Percentiles rank a stretch among this genome's conserved stretches.
Conservation (phyloP, 108 stramenopile species). For the Conticribra weissflogii region DNA sequence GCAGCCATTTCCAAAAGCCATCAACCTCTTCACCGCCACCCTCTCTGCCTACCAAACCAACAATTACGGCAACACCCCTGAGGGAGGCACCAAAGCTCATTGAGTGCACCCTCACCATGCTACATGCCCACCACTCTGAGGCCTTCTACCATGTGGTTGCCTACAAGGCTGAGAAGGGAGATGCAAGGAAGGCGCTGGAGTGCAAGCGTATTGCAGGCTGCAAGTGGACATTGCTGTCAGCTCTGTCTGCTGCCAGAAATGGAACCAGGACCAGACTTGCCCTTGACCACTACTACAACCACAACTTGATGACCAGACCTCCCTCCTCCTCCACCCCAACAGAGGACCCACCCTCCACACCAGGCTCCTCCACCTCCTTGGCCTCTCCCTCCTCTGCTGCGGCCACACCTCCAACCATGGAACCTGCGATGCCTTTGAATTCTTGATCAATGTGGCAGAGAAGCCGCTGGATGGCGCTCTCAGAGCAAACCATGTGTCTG, state of each 20-base stretch:
- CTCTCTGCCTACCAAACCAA: conserved; percentile 1
- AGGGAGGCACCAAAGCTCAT: conserved; percentile 14
- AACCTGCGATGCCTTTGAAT: conserved; percentile 44
- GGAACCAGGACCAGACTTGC: not conserved
- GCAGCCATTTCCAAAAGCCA: not conserved
- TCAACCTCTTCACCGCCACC: conserved; percentile 2
- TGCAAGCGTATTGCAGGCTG: conserved; percentile 26
- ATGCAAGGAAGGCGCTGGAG: conserved; percentile 59
- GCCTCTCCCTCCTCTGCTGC: conserved; percentile 22
- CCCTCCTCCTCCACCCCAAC: not conserved
- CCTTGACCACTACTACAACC: too few relatives aligned
- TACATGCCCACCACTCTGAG: not conserved
- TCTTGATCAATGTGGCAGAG: conserved; percentile 20
- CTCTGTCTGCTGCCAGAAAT: not conserved
- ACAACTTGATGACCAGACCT: too few relatives aligned
- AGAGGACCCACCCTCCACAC: conserved; percentile 12
- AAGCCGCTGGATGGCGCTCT: conserved; percentile 7
- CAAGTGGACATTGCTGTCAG: conserved; percentile 5
- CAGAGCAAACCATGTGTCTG: not conserved
- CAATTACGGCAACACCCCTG: conserved; percentile 5
- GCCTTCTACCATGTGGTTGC: conserved; percentile 36
- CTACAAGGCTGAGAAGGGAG: conserved; percentile 54
- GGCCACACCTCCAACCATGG: too few relatives aligned
- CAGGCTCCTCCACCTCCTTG: conserved; percentile 19
- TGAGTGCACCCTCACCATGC: not conserved